A percentile compares a stretch with the other conserved stretches of the same genome.
Evolutionary conservation across 2,329 filamentous ascomycete genomes (phyloP).

Genomic region (Xylariaceae sp.): DNA sequence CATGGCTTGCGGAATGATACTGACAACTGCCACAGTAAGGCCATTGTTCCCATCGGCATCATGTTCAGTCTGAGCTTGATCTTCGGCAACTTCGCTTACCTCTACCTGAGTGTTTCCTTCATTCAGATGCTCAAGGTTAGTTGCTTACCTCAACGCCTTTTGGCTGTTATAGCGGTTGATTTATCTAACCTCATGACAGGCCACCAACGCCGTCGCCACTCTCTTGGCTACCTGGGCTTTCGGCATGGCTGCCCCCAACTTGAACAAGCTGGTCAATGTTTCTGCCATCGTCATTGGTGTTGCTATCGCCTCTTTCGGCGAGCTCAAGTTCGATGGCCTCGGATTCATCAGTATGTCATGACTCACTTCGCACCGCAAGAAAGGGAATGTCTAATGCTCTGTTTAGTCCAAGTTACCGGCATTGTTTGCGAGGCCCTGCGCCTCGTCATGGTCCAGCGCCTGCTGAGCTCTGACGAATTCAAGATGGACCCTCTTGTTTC

Average conservation of each 20-base stretch:
- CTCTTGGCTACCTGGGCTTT: constrained; percentile 59
- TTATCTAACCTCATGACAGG: constrained; percentile 34
- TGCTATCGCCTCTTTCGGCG: constrained; percentile 52
- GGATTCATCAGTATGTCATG: constrained; percentile 47
- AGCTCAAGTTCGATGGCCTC: constrained; percentile 63
- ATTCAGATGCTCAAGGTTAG: constrained; percentile 64
- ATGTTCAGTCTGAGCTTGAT: constrained; percentile 63
- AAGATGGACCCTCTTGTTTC: constrained; percentile 89
- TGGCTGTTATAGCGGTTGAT: neutral
- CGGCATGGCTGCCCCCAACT: constrained; percentile 46
- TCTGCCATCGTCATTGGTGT: constrained; percentile 51
- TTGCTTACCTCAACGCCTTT: constrained; percentile 21
- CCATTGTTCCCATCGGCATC: constrained; percentile 61
- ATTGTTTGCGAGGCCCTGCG: constrained; percentile 77
- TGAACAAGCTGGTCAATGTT: constrained; percentile 45
- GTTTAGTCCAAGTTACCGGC: constrained; percentile 62
- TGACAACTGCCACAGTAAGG: constrained; percentile 34
- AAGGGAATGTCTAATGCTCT: constrained; percentile 2
- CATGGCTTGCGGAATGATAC: neutral
- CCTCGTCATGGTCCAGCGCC: constrained; percentile 79
- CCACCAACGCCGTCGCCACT: constrained; percentile 62
- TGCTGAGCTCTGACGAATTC: constrained; percentile 70
- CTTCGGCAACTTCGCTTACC: constrained; percentile 63
- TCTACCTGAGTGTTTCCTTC: constrained; percentile 63
- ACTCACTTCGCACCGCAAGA: neutral